phyloP scores from a whole-genome alignment of 2,329 filamentous ascomycete genomes.

The Colletotrichum salicis region DNA sequence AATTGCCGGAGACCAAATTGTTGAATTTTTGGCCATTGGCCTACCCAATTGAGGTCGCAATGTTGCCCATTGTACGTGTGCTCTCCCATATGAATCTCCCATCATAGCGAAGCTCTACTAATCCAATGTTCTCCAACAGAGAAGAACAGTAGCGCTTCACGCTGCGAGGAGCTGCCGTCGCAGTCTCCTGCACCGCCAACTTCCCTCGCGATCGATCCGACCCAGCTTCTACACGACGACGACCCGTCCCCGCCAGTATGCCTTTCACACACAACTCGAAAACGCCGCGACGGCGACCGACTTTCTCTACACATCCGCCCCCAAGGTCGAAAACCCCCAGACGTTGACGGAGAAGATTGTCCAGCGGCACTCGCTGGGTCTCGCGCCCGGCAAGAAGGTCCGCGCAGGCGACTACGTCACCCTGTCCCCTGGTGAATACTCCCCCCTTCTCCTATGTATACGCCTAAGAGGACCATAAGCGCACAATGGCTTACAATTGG shows the following conservation, averaged over 20 bases:
- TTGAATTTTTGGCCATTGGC: slow-evolving; percentile 12
- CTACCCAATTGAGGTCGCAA: not conserved
- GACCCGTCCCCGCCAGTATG: slow-evolving; percentile 54
- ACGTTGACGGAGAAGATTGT: slow-evolving; percentile 95
- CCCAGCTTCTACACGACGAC: slow-evolving; percentile 25
- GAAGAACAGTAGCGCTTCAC: slow-evolving; percentile 43
- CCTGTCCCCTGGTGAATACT: slow-evolving; percentile 62
- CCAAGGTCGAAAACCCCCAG: slow-evolving; percentile 63
- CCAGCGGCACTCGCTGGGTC: slow-evolving; percentile 80
- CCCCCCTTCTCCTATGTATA: not conserved
- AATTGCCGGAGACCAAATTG: not conserved
- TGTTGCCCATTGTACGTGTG: slow-evolving; percentile 33
- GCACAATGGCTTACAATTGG: not conserved
- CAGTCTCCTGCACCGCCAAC: slow-evolving; percentile 54
- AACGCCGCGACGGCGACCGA: slow-evolving; percentile 61
- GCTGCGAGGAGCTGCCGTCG: slow-evolving; percentile 51
- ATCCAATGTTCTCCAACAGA: slow-evolving; percentile 33
- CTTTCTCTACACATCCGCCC: slow-evolving; percentile 63
- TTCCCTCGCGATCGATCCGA: slow-evolving; percentile 17
- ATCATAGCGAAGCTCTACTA: not conserved
- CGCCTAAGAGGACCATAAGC: not conserved
- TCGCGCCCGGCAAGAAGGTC: slow-evolving; percentile 80
- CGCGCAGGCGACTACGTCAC: slow-evolving; percentile 86
- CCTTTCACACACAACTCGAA: slow-evolving; percentile 73
- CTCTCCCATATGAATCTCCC: not conserved